These are phyloP conservation scores for Pichiaceae sp. DNA, from an alignment of 1,139 yeast species.

Conservation along the genomic window DNA sequence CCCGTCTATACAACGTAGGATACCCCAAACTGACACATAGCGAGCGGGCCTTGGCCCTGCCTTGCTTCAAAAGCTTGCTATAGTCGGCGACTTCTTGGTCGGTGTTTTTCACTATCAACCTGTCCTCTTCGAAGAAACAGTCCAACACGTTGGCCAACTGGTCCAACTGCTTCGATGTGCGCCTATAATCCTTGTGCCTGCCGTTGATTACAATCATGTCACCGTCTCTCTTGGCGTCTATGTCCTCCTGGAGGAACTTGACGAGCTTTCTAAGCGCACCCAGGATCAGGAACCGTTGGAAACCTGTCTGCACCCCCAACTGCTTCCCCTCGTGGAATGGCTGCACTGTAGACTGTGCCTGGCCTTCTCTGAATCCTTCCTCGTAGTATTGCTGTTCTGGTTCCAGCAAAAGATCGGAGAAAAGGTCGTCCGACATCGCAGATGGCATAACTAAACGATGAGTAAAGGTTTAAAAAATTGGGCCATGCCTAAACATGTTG, in stretches of 20 bases:
- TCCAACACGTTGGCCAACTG: conserved; percentile 8
- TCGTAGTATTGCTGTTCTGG: conserved; percentile 39
- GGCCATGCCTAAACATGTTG: background rate
- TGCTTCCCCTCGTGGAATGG: conserved; percentile 44
- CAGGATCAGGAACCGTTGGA: conserved; percentile 41
- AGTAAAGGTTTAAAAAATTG: background rate
- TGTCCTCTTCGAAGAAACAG: conserved; percentile 11
- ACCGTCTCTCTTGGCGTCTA: conserved; percentile 4
- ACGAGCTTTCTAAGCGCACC: conserved; percentile 38
- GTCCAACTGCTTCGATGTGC: conserved; percentile 4
- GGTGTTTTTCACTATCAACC: conserved; percentile 15
- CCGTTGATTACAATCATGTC: conserved; percentile 1
- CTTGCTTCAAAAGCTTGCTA: conserved; percentile 16
- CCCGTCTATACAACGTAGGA: conserved; percentile 10
- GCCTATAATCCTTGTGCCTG: conserved; percentile 6
- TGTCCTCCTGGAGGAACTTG: conserved; percentile 24
- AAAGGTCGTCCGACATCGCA: conserved; percentile 11
- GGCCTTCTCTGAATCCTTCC: conserved; percentile 41
- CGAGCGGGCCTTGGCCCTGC: conserved; percentile 18
- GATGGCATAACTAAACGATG: background rate
- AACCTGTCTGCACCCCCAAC: conserved; percentile 52
- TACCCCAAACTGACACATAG: conserved; percentile 16
- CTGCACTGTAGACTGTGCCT: conserved; percentile 30
- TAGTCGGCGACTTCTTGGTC: conserved; percentile 17
- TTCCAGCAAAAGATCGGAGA: conserved; percentile 27